Base-by-base conservation (phyloP, 139 green algal species). In the Chlamydomonas schloesseri region DNA sequence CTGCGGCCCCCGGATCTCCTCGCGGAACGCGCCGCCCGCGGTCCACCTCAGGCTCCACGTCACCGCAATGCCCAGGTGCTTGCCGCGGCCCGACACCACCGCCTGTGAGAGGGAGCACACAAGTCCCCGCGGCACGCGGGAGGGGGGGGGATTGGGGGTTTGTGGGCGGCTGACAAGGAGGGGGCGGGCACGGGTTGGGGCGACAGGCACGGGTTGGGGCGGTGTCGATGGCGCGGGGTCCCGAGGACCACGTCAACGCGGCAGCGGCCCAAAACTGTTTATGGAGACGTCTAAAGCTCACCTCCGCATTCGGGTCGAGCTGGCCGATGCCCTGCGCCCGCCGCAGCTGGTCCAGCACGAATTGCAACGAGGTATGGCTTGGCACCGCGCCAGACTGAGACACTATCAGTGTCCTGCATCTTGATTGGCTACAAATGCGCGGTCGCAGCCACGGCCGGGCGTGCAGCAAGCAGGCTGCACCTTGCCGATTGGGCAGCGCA, bases 11-110 rank as follows among this genome's bases (percentile, higher is more conserved):
- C 31, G 73, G 60, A 91, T 89, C 62, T 90, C 84, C 84, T 93
- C 90, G 8, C 71, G 2, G 65, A 93, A 93, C 18, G 74, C n/a
- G 62, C 90, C 68, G 75, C 70, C 21, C 26, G 76, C 13, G 53
- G n/a, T 81, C 80, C 80, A 92, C 1, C 86, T 69, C 0, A 93
- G 58, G 20, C 55, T 47, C 87, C 90, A 93, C 23, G 4, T 79
- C 34, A 93, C 87, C 73, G 73, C 75, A 24, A 89, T 87, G 58
- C 89, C 89, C 68, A 93, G 70, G 58, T 93, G 89, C 15, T 77
- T 72, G 1, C 89, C 89, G 2, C 75, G 53, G 10, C 89, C 89
- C 17, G 50, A 68, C 6, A 90, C 72, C 17, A 67, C 36, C 10
- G 73, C 62, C 80, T 84, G 71, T 31, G 8, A 31, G 64, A 53